Conservation (phyloP, 192 early-diverging fungal species). For the Dissophora globulifera region DNA sequence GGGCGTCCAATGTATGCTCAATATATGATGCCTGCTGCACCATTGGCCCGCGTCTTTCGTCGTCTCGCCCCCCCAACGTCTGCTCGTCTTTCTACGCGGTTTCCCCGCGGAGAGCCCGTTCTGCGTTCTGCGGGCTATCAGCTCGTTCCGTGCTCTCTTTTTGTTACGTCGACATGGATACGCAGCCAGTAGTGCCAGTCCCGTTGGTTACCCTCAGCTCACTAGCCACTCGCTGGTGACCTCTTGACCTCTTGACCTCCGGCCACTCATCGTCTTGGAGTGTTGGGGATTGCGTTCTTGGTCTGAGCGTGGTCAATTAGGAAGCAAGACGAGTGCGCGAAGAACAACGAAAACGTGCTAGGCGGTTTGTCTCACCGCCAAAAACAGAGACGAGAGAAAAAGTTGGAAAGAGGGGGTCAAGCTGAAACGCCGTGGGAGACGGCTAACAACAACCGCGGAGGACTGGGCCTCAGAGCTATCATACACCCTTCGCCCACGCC, state of each 20-base stretch:
- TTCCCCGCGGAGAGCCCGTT: not conserved
- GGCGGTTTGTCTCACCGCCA: no score
- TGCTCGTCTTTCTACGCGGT: not conserved
- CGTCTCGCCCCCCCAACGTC: not conserved
- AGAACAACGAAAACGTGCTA: no score
- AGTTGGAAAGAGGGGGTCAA: not conserved
- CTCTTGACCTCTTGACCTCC: not conserved
- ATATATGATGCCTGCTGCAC: constrained; percentile 5
- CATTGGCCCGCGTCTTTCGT: constrained; percentile 1
- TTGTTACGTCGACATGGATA: no score
- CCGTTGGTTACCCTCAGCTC: not conserved
- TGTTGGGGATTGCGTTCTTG: not conserved
- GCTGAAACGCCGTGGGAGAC: not conserved
- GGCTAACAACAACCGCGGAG: not conserved
- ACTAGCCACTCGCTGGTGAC: not conserved
- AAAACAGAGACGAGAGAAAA: not conserved
- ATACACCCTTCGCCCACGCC: no score
- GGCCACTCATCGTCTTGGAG: not conserved
- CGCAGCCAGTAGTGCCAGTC: no score
- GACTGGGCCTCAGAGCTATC: no score
- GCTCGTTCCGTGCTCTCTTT: no score
- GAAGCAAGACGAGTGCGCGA: not conserved
- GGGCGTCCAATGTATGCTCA: not conserved
- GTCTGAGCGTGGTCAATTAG: constrained; percentile 3
- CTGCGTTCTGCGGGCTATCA: no score